Percentiles rank a stretch among this genome's conserved stretches.
phyloP scores from a whole-genome alignment of 768 basidiomycete genomes.

The Grammothele lineata region DNA sequence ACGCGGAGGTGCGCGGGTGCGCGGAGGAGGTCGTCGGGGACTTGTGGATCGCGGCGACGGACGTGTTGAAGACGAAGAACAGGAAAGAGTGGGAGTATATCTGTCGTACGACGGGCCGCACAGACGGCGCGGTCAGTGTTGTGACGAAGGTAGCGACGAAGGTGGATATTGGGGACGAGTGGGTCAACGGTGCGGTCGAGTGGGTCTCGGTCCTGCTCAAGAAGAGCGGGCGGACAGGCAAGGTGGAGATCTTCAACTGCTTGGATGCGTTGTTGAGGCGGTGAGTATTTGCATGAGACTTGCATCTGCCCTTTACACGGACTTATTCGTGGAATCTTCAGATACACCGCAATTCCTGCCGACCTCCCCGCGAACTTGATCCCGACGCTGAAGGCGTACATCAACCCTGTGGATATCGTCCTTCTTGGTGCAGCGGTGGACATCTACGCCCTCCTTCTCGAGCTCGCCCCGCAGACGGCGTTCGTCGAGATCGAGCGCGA shows the following conservation, averaged over 20 bases:
- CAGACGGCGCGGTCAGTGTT: constrained; percentile 73
- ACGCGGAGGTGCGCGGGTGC: constrained; percentile 81
- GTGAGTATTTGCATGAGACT: constrained; percentile 31
- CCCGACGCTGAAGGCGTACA: constrained; percentile 68
- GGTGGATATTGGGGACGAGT: constrained; percentile 64
- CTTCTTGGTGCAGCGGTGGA: constrained; percentile 69
- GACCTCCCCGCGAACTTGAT: constrained; percentile 61
- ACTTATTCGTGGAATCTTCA: constrained; percentile 29
- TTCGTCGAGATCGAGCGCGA: constrained; percentile 79
- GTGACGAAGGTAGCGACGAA: constrained; percentile 80
- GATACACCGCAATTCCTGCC: constrained; percentile 49
- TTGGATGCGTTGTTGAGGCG: constrained; percentile 68
- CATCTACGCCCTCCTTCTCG: constrained; percentile 63
- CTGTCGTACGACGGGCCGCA: constrained; percentile 64
- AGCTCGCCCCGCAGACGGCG: constrained; percentile 58
- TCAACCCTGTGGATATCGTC: constrained; percentile 73
- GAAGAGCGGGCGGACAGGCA: constrained; percentile 76
- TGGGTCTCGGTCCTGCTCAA: constrained; percentile 72
- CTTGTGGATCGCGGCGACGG: constrained; percentile 83
- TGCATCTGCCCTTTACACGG: constrained; percentile 19
- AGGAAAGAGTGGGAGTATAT: constrained; percentile 80
- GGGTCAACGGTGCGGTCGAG: constrained; percentile 78
- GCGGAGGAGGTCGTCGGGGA: constrained; percentile 84
- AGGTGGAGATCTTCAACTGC: constrained; percentile 75
- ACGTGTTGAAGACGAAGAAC: constrained; percentile 57